Conservation (phyloP, 2,329 filamentous ascomycete species). For the Lachnellula willkommii region DNA sequence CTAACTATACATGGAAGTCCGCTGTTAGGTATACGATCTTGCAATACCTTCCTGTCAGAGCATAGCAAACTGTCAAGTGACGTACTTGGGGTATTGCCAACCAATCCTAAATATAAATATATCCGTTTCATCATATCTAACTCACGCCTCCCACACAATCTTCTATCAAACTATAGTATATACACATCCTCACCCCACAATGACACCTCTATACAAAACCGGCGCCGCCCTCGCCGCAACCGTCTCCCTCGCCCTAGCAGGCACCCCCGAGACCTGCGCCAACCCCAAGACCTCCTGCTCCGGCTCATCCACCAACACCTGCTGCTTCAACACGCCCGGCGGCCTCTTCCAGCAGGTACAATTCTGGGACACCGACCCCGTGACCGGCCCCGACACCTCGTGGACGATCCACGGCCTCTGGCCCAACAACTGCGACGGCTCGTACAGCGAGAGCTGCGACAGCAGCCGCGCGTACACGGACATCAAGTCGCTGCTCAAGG, state of each 20-base stretch:
- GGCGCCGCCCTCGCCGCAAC: neutral
- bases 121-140: too few species aligned
- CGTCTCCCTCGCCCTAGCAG: constrained; percentile 2
- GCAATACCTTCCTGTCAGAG: too few species aligned
- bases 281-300: constrained; percentile 3
- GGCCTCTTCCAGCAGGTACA: constrained; percentile 68
- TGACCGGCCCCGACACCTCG: constrained; percentile 55
- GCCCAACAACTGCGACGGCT: constrained; percentile 62
- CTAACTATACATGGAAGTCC: too few species aligned
- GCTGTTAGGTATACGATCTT: too few species aligned
- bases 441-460: constrained; percentile 62
- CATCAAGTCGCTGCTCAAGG: constrained; percentile 4
- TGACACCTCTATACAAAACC: too few species aligned
- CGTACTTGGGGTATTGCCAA: too few species aligned
- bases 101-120: too few species aligned
- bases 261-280: constrained; percentile 1
- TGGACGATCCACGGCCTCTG: constrained; percentile 70
- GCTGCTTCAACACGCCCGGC: constrained; percentile 68
- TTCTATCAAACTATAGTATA: too few species aligned
- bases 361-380: constrained; percentile 67
- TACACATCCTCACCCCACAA: too few species aligned
- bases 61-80: too few species aligned
- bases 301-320: constrained; percentile 36
- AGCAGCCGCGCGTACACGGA: constrained; percentile 45
- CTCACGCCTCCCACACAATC: too few species aligned